Base-by-base conservation (phyloP, 2,329 filamentous ascomycete species). In the Ceratocystis cubensis region DNA sequence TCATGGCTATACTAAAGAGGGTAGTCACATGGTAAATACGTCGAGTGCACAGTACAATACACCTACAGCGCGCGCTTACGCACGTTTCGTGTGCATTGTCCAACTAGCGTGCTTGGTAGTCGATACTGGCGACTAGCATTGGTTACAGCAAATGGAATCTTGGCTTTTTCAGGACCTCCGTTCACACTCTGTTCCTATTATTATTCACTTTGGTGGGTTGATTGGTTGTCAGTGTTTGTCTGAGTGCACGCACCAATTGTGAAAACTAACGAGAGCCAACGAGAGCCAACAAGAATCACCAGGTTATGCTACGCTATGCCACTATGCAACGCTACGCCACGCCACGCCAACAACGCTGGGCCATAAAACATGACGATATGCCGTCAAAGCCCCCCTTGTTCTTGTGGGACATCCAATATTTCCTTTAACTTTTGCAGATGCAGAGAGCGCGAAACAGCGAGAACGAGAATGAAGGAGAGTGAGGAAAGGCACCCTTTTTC, bases 381-480 rank as follows among this genome's bases (percentile, higher is more conserved):
- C 56, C 56, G 56, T 59, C 56, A 59, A 59, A 59, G 56, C 22
- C 56, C 56, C 56, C 56, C 56, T 30, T 20, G 30, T 30, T 57
- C 33, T 33, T 37, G 56, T 59, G 56, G 56, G 56, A 59, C 28
- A 59, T 59, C 1, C 56, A 59, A 59, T 37, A 5, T 59, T 59
- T 59, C 33, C 25, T 37, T 59, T 0, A 10, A 59, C 56, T 59
- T 59, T 59, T 17, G 2, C 5, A 59, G 13, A 20, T 20, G 5
- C 56, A 37, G 56, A 59, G 56, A 59, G 25, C 56, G 56, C 56
- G 56, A 59, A 59, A 15, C 56, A 59, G 56, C 56, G 56, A 59
- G 15, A 59, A 59, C 56, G 10, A 41, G 37, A 41, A 1, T 10
- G 15, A 59, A 37, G 28, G 10, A 15, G 37, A 41, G 8, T 10